phyloP scores from a whole-genome alignment of 2,329 filamentous ascomycete genomes.

The Phyllosticta citrichinensis region DNA sequence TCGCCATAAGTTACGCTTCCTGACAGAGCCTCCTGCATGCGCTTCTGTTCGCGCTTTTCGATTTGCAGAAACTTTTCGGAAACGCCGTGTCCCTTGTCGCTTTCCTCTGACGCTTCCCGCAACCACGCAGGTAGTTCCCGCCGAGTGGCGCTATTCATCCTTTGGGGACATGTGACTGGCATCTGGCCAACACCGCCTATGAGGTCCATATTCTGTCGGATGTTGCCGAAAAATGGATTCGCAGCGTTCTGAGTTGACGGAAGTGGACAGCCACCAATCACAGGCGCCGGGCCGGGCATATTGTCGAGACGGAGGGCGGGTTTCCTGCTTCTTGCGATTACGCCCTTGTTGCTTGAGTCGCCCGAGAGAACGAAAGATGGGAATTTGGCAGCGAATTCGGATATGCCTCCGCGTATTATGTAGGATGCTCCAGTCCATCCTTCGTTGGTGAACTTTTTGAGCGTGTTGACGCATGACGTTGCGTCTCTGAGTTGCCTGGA shows the following conservation, averaged over 20 bases:
- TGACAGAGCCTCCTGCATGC: conserved; percentile 78
- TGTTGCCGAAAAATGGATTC: conserved; percentile 92
- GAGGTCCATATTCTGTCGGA: conserved; percentile 92
- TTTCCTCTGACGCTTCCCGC: conserved; percentile 51
- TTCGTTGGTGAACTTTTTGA: conserved; percentile 85
- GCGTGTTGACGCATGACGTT: conserved; percentile 67
- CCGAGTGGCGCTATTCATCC: conserved; percentile 37
- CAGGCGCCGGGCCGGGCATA: conserved; percentile 52
- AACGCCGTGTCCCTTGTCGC: conserved; percentile 68
- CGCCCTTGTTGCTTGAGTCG: neutral
- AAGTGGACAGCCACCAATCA: conserved; percentile 83
- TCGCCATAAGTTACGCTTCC: conserved; percentile 49
- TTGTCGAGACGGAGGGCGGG: conserved; percentile 33
- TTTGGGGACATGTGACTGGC: conserved; percentile 47
- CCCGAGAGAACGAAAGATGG: conserved; percentile 33
- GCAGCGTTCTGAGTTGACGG: conserved; percentile 57
- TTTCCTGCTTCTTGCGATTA: neutral
- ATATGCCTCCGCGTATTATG: conserved; percentile 75
- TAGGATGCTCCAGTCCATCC: conserved; percentile 65
- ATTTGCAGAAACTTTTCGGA: conserved; percentile 76
- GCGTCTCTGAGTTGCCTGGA: conserved; percentile 75
- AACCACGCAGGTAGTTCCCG: conserved; percentile 67
- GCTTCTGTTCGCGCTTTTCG: conserved; percentile 73
- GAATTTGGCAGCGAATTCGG: conserved; percentile 58
- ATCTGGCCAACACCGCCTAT: conserved; percentile 86